Evolutionary conservation across 768 basidiomycete genomes (phyloP), one percentile per base, ranked within the genome.

Genomic region (Pisolithus sp.): DNA sequence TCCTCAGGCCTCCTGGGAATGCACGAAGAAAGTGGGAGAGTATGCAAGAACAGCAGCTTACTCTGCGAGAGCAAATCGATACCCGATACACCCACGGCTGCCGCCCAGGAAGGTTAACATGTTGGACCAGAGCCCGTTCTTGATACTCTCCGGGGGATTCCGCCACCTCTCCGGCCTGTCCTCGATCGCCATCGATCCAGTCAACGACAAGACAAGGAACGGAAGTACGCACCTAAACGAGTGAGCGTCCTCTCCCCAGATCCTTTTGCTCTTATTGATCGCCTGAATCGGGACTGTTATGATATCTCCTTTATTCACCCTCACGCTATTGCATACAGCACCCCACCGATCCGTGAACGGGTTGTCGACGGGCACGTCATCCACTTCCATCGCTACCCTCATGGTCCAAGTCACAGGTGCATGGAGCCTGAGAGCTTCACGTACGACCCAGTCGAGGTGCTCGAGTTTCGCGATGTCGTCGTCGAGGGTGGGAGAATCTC

Each of bases 221-320:
- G 24, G 12, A 17, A 28, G 43, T 55, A 62, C 74, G 48, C 68
- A 78, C 70, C 77, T 71, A 71, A 88, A 88, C 54, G 67, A 69
- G 39, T 71, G 61, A n/a, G 83, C 83, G 60, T 89, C 83, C 24
- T 71, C 71, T 13, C 87, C 86, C 81, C 85, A 90, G 18, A 83
- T 67, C 30, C 67, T 68, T 48, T 51, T 51, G 55, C 70, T 72
- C 59, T 76, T 76, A 65, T 89, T 85, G 60, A 84, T 73, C 1
- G 79, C 76, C 56, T 76, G 73, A 45, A 83, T 78, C 7, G 81
- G 79, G 46, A 88, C 72, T 2, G 76, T 77, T 61, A 86, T 73
- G 54, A 77, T 75, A 57, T 83, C 80, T 44, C 80, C 74, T 57
- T 71, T 70, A 49, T 71, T 61, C 41, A 80, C 60, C 51, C 62